A percentile compares a stretch with the other conserved stretches of the same genome.
These are phyloP conservation scores for Alternaria infectoria DNA, from an alignment of 2,329 filamentous ascomycete species.

Conservation along the genomic window DNA sequence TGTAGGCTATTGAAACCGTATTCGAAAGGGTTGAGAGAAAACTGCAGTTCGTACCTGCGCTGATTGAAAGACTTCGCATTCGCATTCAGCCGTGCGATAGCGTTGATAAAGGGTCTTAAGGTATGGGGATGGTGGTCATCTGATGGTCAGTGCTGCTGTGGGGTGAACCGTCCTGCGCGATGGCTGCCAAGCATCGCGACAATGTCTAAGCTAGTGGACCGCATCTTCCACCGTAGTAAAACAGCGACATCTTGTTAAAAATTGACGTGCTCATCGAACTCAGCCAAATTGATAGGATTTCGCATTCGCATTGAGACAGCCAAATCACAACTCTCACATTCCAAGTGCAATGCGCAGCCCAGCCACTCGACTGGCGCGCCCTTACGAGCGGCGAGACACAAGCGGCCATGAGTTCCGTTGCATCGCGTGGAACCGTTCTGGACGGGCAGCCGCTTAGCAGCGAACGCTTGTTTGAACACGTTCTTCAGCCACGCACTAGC, in stretches of 20 bases:
- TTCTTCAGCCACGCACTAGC: not conserved
- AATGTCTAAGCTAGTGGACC: not conserved
- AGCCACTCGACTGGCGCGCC: not conserved
- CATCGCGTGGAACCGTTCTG: not conserved
- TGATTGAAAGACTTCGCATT: not conserved
- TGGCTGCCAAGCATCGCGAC: not conserved
- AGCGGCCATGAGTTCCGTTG: not conserved
- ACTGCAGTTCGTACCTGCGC: not conserved
- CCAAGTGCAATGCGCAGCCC: not conserved
- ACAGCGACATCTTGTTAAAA: not conserved
- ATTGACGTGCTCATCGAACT: not conserved
- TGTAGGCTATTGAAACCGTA: not conserved
- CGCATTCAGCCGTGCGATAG: not conserved
- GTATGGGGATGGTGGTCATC: not conserved
- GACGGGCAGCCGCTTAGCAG: not conserved
- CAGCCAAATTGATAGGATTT: not conserved
- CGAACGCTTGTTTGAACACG: not conserved
- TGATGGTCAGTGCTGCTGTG: not conserved
- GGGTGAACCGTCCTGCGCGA: not conserved
- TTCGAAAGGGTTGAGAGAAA: not conserved
- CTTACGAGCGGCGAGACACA: not conserved
- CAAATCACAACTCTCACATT: not conserved
- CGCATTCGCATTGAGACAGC: not conserved
- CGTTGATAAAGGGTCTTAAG: not conserved
- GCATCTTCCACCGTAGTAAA: not conserved